Evolutionary conservation across 129 eudicot species (phyloP), one percentile per base, ranked within the genome.

Genomic region (Centrapalus pauciflorus): DNA sequence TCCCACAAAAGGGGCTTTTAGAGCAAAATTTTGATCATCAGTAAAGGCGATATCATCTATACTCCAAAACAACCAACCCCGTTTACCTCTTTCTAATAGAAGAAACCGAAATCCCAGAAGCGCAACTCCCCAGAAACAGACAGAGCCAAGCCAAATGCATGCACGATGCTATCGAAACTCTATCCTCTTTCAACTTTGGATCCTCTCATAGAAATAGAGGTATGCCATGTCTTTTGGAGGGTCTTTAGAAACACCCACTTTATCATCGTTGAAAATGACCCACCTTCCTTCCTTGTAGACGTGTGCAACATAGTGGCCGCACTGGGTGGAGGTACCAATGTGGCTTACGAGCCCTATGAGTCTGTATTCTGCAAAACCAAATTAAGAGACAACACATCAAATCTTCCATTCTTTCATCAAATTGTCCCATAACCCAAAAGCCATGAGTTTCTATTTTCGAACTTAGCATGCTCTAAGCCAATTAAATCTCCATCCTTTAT

Each of bases 181-280:
- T 24, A 34, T 11, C 19, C 54, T 17, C 33, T 30, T 40, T 82
- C 82, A 88, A 34, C 58, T 64, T 52, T 76, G 66, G 30, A 88
- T 58, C 69, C 99, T 89, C 75, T 94, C 95, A 25, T 86, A 94
- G 74, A 94, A 86, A 80, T 94, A 94, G 58, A 94, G 76, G 81
- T 94, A 94, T 0, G 97, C 99, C 97, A 94, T 94, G 69, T 94
- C 99, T 64, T 86, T 77, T 20, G 99, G 99, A 14, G 99, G 97
- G 77, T 86, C 82, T 79, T 82, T 87, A 0, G 99, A 94, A 72
- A 80, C 83, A 30, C 88, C 97, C 65, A 94, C 99, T 76, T 94
- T 94, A 37, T 87, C 90, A 49, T 94, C 99, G 13, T 94, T 94
- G 77, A 77, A 94, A 16, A 94, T 89, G 45, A 77, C 95, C 99